A percentile compares a stretch with the other conserved stretches of the same genome.
phyloP scores from a whole-genome alignment of 495 filamentous ascomycete genomes.

The Gamarada debralockiae region DNA sequence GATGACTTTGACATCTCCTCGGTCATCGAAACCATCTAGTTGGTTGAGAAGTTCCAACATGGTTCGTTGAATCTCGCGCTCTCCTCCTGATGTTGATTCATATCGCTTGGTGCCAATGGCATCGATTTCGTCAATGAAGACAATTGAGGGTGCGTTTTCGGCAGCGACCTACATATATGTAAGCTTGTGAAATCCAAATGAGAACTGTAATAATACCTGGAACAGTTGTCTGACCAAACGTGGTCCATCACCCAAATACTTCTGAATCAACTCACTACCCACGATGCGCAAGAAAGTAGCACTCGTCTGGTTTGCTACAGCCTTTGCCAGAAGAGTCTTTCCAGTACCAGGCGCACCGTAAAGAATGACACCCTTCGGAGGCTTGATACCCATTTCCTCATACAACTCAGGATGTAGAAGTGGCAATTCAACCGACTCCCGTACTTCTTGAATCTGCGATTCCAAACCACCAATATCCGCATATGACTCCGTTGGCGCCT shows the following conservation, averaged over 20 bases:
- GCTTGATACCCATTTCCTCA: conserved; percentile 99
- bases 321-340: conserved; percentile 96
- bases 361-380: conserved; percentile 98
- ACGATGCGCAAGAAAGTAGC: conserved; percentile 98
- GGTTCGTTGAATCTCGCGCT: conserved; percentile 95
- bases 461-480: conserved; percentile 98
- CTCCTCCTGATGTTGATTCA: conserved; percentile 93
- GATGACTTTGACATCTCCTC: conserved; percentile 98
- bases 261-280: conserved; percentile 96
- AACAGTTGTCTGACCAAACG: conserved; percentile 95
- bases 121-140: conserved; percentile 99
- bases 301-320: conserved; percentile 97
- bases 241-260: conserved; percentile 96
- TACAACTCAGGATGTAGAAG: conserved; percentile 96
- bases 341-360: conserved; percentile 97
- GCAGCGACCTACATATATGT: conserved; percentile 64
- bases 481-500: conserved; percentile 96
- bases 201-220: conserved; percentile 46
- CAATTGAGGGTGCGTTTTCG: conserved; percentile 94
- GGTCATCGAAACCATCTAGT: conserved; percentile 97
- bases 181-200: background rate
- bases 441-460: conserved; percentile 92
- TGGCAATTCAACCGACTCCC: conserved; percentile 94
- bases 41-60: conserved; percentile 99
- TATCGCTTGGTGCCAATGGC: conserved; percentile 99